These are phyloP conservation scores for Tricholomella constricta DNA, from an alignment of 768 basidiomycete genomes.

Conservation along the genomic window DNA sequence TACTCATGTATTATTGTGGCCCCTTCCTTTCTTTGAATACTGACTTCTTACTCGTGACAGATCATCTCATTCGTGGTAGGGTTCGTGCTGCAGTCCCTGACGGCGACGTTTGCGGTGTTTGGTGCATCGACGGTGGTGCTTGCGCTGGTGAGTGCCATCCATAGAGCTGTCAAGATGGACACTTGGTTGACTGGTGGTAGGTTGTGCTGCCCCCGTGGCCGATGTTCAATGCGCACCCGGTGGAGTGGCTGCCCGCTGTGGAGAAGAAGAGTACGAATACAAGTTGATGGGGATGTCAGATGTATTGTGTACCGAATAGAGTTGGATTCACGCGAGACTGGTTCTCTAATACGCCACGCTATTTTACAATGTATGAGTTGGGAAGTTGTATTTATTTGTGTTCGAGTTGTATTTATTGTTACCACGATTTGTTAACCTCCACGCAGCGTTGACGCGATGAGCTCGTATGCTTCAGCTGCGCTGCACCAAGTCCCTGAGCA, in stretches of 20 bases:
- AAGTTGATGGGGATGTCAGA: background rate
- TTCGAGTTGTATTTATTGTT: no score
- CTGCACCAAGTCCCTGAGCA: conserved; percentile 56
- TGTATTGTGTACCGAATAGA: background rate
- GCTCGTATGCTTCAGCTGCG: conserved; percentile 49
- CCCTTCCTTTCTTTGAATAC: conserved; percentile 6
- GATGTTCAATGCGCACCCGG: conserved; percentile 60
- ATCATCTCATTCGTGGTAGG: conserved; percentile 57
- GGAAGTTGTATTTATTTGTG: no score
- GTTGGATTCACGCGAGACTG: no score
- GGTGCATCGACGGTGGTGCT: conserved; percentile 39
- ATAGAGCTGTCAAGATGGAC: no score
- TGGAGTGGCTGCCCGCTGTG: conserved; percentile 54
- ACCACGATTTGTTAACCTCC: no score
- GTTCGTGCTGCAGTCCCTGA: conserved; percentile 56
- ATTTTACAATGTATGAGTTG: no score
- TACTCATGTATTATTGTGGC: conserved; percentile 1
- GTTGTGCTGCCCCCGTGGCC: conserved; percentile 71
- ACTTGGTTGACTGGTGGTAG: conserved; percentile 32
- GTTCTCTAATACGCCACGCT: no score
- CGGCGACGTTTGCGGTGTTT: conserved; percentile 53
- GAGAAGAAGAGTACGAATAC: conserved; percentile 4
- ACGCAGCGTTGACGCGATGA: conserved; percentile 27
- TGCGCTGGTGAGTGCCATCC: conserved; percentile 42
- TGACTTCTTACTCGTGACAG: conserved; percentile 41